Percentiles rank a stretch among this genome's conserved stretches.
Evolutionary conservation across 2,329 filamentous ascomycete genomes (phyloP).

Genomic region (Arachnomyces sp.): DNA sequence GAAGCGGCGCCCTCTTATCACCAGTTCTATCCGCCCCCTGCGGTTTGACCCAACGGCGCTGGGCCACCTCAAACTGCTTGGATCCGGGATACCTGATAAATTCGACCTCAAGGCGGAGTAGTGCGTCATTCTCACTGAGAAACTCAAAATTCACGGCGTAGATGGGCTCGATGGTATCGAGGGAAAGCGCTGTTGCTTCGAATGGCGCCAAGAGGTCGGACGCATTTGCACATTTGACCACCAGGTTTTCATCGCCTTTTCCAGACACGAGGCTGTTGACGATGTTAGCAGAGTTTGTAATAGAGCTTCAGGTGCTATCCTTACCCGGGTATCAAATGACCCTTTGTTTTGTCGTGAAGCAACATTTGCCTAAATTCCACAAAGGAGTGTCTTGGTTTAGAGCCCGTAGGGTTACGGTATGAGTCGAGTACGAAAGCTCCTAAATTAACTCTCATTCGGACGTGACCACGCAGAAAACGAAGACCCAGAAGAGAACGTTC

Average conservation of each 20-base stretch:
- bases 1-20: slow-evolving; percentile 23
- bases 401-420: slow-evolving; percentile 24
- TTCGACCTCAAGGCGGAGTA: slow-evolving; percentile 32
- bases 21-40: slow-evolving; percentile 14
- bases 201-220: slow-evolving; percentile 22
- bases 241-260: slow-evolving; percentile 18
- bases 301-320: slow-evolving; percentile 5
- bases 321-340: slow-evolving; percentile 32
- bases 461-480: slow-evolving; percentile 25
- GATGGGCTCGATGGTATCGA: slow-evolving; percentile 20
- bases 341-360: slow-evolving; percentile 27
- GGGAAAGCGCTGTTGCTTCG: slow-evolving; percentile 13
- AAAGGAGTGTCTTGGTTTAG: slow-evolving; percentile 22
- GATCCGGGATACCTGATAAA: slow-evolving; percentile 24
- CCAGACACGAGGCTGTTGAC: slow-evolving; percentile 18
- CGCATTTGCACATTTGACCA: slow-evolving; percentile 23
- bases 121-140: slow-evolving; percentile 17
- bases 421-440: slow-evolving; percentile 33
- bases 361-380: slow-evolving; percentile 37
- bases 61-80: slow-evolving; percentile 26
- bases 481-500: slow-evolving; percentile 25
- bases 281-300: not conserved
- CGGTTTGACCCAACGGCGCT: slow-evolving; percentile 29
- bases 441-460: slow-evolving; percentile 37
- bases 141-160: slow-evolving; percentile 39